A percentile compares a stretch with the other conserved stretches of the same genome.
These are phyloP conservation scores for Schwanniomyces vanrijiae DNA, from an alignment of 805 yeast genomes.

Conservation along the genomic window DNA sequence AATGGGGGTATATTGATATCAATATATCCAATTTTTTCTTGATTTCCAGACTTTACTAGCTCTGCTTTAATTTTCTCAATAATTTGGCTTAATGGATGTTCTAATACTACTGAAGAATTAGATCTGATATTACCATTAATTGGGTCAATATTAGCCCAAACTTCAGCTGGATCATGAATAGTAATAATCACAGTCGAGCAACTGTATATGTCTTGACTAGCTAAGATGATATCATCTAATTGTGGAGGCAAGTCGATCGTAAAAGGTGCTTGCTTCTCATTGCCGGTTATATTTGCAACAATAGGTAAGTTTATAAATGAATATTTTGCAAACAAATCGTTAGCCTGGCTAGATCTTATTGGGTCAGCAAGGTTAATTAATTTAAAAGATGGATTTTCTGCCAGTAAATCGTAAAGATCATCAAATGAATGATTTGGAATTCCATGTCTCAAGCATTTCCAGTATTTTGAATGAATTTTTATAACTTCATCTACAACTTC, in stretches of 20 bases:
- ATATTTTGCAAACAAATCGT: constrained; percentile 51
- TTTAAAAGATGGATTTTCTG: constrained; percentile 22
- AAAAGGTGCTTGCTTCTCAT: constrained; percentile 23
- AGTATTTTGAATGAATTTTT: constrained; percentile 76
- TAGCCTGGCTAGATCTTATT: constrained; percentile 69
- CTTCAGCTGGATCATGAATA: constrained; percentile 88
- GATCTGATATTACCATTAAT: constrained; percentile 75
- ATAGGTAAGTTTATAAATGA: constrained; percentile 72
- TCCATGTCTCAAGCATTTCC: constrained; percentile 84
- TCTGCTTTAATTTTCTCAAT: constrained; percentile 55
- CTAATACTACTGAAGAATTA: constrained; percentile 69
- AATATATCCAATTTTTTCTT: constrained; percentile 61
- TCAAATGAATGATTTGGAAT: constrained; percentile 39
- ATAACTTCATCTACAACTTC: constrained; percentile 81
- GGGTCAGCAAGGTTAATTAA: constrained; percentile 66
- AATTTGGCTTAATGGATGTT: constrained; percentile 62
- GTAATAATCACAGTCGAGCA: constrained; percentile 65
- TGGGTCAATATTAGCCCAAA: constrained; percentile 87
- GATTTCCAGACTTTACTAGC: constrained; percentile 12
- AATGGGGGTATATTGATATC: constrained; percentile 76
- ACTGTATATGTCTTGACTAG: constrained; percentile 68
- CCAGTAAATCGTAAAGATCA: constrained; percentile 38
- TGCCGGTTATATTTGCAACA: constrained; percentile 21
- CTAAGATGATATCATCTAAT: constrained; percentile 62
- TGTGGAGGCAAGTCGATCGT: constrained; percentile 46